Evolutionary conservation across 768 basidiomycete genomes (phyloP).

Genomic region (Pleurotus salmoneostramineus): DNA sequence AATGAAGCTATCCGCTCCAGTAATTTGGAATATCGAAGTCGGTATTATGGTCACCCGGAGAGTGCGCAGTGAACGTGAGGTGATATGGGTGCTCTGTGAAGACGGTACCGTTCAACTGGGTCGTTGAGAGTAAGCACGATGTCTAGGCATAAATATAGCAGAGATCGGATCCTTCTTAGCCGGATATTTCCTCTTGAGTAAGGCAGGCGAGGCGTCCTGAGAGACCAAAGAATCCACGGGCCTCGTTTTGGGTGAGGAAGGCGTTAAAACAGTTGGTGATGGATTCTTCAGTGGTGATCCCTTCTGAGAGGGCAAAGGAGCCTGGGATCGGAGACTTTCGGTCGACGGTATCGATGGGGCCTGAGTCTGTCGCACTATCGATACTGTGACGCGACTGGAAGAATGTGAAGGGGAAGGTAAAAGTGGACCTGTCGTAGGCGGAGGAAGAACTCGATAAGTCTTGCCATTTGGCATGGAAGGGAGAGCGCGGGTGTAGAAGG

Average conservation of each 20-base stretch:
- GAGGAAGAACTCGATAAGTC: conserved; percentile 36
- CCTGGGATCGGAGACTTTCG: too few species aligned
- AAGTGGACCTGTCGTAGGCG: conserved; percentile 28
- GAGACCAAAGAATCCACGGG: background rate
- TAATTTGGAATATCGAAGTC: too few species aligned
- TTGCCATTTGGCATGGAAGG: conserved; percentile 52
- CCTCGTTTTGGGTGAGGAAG: conserved; percentile 25
- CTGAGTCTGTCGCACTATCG: conserved; percentile 36
- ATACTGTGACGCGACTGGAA: conserved; percentile 46
- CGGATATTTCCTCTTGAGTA: conserved; percentile 13
- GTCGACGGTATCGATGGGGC: conserved; percentile 2
- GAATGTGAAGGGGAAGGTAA: conserved; percentile 26
- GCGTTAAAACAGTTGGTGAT: background rate
- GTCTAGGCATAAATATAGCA: conserved; percentile 71
- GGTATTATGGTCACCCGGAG: too few species aligned
- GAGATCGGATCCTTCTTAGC: conserved; percentile 64
- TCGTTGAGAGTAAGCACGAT: conserved; percentile 55
- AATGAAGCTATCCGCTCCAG: too few species aligned
- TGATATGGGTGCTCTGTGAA: too few species aligned
- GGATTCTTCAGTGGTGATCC: background rate
- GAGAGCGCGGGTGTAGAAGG: conserved; percentile 50
- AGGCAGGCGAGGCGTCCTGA: background rate
- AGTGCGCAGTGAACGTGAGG: too few species aligned
- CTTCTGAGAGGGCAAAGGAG: conserved; percentile 1
- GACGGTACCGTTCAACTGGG: conserved; percentile 2